A percentile compares a stretch with the other conserved stretches of the same genome.
These are phyloP conservation scores for Spongispora temasekensis DNA, from an alignment of 1,284 basidiomycete species.

Conservation along the genomic window DNA sequence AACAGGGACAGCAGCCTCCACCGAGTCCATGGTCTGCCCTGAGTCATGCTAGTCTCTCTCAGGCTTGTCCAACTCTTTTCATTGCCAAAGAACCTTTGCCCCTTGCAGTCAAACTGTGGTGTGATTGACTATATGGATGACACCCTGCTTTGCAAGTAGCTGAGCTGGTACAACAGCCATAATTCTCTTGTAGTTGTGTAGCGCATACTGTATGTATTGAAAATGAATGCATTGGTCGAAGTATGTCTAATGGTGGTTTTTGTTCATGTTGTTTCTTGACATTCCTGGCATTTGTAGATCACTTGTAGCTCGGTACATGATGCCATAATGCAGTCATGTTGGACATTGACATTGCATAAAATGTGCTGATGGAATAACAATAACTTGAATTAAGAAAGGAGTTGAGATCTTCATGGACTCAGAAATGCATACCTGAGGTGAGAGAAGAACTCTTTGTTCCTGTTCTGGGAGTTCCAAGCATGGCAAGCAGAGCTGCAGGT, in stretches of 20 bases:
- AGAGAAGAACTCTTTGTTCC: background rate
- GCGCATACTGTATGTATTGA: background rate
- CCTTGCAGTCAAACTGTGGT: too few relatives aligned
- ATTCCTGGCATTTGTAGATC: background rate
- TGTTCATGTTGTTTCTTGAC: background rate
- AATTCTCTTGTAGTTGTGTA: background rate
- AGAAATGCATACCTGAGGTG: too few relatives aligned
- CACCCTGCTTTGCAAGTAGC: too few relatives aligned
- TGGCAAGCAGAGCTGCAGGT: background rate
- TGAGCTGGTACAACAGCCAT: background rate
- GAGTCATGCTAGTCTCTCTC: too few relatives aligned
- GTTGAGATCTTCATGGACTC: too few relatives aligned
- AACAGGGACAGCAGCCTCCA: too few relatives aligned
- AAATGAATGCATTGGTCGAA: background rate
- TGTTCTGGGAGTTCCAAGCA: background rate
- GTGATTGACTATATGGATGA: too few relatives aligned
- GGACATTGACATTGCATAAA: background rate
- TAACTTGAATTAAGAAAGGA: too few relatives aligned
- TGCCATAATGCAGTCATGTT: background rate
- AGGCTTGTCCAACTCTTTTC: too few relatives aligned
- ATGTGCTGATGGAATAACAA: too few relatives aligned
- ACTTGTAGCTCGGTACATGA: background rate
- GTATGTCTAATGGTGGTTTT: background rate
- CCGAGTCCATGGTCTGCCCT: too few relatives aligned
- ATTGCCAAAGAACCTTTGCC: too few relatives aligned